phyloP scores from a whole-genome alignment of 805 yeast species.

The Zygotorulaspora florentina region DNA sequence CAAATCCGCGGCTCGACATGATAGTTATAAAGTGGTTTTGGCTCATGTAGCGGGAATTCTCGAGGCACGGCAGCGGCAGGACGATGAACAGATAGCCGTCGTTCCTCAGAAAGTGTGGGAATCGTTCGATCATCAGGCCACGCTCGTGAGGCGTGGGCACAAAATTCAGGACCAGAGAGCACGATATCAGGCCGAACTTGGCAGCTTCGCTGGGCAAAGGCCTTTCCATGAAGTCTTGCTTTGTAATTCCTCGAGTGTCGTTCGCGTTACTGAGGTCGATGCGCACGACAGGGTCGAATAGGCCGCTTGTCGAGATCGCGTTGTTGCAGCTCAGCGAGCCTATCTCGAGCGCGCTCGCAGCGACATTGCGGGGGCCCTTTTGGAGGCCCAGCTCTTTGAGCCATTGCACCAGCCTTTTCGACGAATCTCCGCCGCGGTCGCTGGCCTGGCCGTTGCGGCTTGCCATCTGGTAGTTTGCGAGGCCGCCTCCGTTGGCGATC shows the following conservation, averaged over 20 bases:
- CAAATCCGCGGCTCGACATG: slow-evolving; percentile 60
- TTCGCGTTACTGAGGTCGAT: slow-evolving; percentile 77
- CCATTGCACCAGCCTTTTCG: slow-evolving; percentile 76
- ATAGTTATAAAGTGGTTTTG: slow-evolving; percentile 41
- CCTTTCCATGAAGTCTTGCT: slow-evolving; percentile 83
- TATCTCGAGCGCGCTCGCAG: slow-evolving; percentile 61
- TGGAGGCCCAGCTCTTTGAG: slow-evolving; percentile 38
- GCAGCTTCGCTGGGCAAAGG: slow-evolving; percentile 52
- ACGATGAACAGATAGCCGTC: slow-evolving; percentile 60
- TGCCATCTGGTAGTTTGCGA: slow-evolving; percentile 77
- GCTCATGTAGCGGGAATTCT: slow-evolving; percentile 76
- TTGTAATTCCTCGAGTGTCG: slow-evolving; percentile 55
- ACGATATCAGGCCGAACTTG: slow-evolving; percentile 63
- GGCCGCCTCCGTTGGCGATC: slow-evolving; percentile 64
- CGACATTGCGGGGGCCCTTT: not conserved
- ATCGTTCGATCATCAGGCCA: slow-evolving; percentile 70
- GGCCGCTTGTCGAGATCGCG: slow-evolving; percentile 54
- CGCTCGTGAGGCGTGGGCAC: slow-evolving; percentile 68
- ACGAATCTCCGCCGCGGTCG: slow-evolving; percentile 87
- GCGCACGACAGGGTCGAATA: slow-evolving; percentile 50
- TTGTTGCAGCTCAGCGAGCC: slow-evolving; percentile 75
- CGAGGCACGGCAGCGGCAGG: slow-evolving; percentile 80
- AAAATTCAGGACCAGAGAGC: slow-evolving; percentile 84
- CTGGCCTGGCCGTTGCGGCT: slow-evolving; percentile 77
- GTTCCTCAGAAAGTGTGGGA: slow-evolving; percentile 50